Base-by-base conservation (phyloP, 768 basidiomycete species). In the Inosperma sp. region DNA sequence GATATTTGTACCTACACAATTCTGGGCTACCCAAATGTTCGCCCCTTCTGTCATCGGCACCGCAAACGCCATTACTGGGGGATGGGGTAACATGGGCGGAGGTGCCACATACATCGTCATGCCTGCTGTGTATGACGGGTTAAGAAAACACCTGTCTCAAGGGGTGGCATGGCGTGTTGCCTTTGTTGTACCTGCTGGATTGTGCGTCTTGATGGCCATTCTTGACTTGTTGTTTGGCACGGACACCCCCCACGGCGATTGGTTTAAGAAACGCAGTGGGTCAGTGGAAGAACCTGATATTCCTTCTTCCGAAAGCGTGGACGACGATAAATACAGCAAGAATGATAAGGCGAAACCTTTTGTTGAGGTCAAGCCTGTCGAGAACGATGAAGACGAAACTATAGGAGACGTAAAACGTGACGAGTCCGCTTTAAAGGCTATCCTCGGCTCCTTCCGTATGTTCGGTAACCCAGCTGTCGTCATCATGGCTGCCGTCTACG, bases 1-100 rank as follows among this genome's bases (percentile, higher is more conserved):
- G 0, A 78, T 79, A 1, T 83, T 84, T 51, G 79, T 84, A 1
- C 73, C 81, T 4, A 81, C 80, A 53, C 76, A 81, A 47, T 75
- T 76, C 3, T 81, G 82, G 79, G 80, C 81, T 7, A 80, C 82
- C 0, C 66, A 65, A 3, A 82, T 83, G 64, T 84, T 79, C 60
- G 79, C 82, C 61, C 81, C 75, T 49, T 67, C 62, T 27, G 59
- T 65, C 17, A 65, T 70, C 14, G 72, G 69, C 6, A 65, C 64
- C 21, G 77, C 80, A 0, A 82, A 81, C 56, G 80, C 78, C 0
- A 59, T 84, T 1, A 76, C 74, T 5, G 81, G 68, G 5, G 81
- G 81, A 0, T 82, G 78, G 78, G 81, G 81, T 41, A 68, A 74
- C 56, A 49, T 45, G 44, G 44, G 44, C 21, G 44, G 29, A 12